phyloP scores from a whole-genome alignment of 2,329 filamentous ascomycete genomes.

The Beauveria asiatica region DNA sequence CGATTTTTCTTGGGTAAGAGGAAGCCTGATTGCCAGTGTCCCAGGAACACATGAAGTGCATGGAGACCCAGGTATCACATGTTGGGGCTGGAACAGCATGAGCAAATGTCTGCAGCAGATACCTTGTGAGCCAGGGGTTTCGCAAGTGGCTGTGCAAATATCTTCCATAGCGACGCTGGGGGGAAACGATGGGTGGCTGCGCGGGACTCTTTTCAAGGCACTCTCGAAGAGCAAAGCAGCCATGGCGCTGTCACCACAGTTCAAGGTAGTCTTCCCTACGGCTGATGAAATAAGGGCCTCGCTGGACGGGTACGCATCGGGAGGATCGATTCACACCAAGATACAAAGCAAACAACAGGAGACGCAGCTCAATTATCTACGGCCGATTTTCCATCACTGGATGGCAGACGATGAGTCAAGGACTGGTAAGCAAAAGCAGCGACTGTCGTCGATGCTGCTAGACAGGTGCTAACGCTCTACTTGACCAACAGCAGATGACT shows the following conservation, averaged over 20 bases:
- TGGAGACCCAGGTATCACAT: slow-evolving; percentile 38
- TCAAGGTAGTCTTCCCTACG: slow-evolving; percentile 74
- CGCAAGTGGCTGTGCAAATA: slow-evolving; percentile 54
- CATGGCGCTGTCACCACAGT: slow-evolving; percentile 35
- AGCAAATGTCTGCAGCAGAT: slow-evolving; percentile 49
- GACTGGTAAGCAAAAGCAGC: not conserved
- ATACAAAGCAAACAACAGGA: slow-evolving; percentile 59
- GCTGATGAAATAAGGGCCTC: slow-evolving; percentile 67
- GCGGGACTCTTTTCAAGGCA: slow-evolving; percentile 50
- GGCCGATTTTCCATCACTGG: slow-evolving; percentile 68
- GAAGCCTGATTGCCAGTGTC: slow-evolving; percentile 68
- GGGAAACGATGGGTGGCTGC: slow-evolving; percentile 62
- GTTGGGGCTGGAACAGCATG: slow-evolving; percentile 72
- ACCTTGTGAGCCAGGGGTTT: slow-evolving; percentile 31
- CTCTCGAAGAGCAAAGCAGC: slow-evolving; percentile 21
- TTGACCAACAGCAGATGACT: not conserved
- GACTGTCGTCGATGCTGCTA: not conserved
- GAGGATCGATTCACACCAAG: slow-evolving; percentile 75
- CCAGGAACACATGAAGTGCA: slow-evolving; percentile 55
- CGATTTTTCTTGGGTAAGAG: slow-evolving; percentile 63
- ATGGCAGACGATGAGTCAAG: slow-evolving; percentile 43
- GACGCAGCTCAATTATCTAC: slow-evolving; percentile 66
- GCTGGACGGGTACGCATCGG: slow-evolving; percentile 69
- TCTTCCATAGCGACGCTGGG: slow-evolving; percentile 80
- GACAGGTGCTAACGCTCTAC: not conserved